Base-by-base conservation (phyloP, 176 grass and related monocot genomes). In the Carex littledalei region DNA sequence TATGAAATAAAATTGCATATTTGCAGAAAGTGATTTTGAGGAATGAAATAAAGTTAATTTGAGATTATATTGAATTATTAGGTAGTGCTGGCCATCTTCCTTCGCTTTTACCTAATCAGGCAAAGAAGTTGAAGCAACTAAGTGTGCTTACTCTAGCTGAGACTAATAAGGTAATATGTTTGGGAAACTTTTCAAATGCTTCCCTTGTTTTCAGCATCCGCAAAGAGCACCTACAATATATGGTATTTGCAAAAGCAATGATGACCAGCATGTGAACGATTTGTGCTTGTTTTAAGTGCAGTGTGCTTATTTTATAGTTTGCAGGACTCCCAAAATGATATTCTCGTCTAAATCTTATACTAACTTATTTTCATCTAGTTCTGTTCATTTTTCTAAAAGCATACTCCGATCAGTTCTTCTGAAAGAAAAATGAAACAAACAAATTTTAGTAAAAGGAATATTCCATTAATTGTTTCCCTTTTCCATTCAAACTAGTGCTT, bases 121-220 rank as follows among this genome's bases (percentile, higher is more conserved):
- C 80, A 49, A 90, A 74, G 67, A 99, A 99, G 88, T 89, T 99
- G 82, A 94, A 99, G 88, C 97, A 99, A 84, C 93, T 99, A 39
- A 99, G 86, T 34, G 93, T 99, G 71, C 85, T 99, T 85, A 92
- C 97, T 82, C 65, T 99, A 73, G 91, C 93, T 70, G 93, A 99
- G 81, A 94, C 89, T 89, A 90, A 91, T 67, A 95, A 99, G 97
- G 97, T 99, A 69, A 53, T 56, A 57, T 74, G 20, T 35, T 61
- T 70, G 47, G 49, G 35, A 66, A 35, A 3, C 47, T 85, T 66
- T 84, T 63, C n/a, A 14, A 66, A 57, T 26, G 17, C 21, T n/a
- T 24, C 20, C 7, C 6, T 82, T 58, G 32, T 45, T 29, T 45
- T 72, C 17, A 47, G 39, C 6, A 22, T 78, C 6, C 57, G 22